Evolutionary conservation across 2,329 filamentous ascomycete genomes (phyloP).

Genomic region (Ceratocystis eucalypticola): DNA sequence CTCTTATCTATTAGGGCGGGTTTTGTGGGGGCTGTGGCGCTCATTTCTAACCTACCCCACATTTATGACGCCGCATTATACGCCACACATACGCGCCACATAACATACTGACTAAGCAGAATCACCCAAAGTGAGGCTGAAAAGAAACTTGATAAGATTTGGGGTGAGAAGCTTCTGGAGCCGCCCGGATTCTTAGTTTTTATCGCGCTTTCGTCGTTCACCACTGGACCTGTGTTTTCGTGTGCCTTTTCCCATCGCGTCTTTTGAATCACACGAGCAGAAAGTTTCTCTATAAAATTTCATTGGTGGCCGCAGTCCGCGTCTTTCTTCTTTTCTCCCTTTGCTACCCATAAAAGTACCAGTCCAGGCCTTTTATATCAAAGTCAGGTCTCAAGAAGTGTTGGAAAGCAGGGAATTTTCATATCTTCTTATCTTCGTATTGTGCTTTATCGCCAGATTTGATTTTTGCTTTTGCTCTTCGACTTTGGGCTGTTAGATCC

Average conservation of each 20-base stretch:
- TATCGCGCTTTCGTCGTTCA: slow-evolving; percentile 5
- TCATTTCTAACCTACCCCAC: not conserved
- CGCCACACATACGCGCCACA: not conserved
- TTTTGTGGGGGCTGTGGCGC: slow-evolving; percentile 11
- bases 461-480: not conserved
- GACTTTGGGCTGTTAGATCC: not conserved
- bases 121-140: slow-evolving; percentile 2
- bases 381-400: not conserved
- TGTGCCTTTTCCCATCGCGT: slow-evolving; percentile 6
- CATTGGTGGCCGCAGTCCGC: not conserved
- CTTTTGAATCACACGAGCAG: not conserved
- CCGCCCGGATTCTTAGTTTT: not conserved
- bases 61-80: not conserved
- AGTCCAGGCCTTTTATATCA: not conserved
- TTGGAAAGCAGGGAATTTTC: not conserved
- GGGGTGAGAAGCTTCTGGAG: slow-evolving; percentile 17
- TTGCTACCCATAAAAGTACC: not conserved
- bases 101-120: not conserved
- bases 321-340: not conserved
- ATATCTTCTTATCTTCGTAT: not conserved
- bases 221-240: no score
- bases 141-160: slow-evolving; percentile 4
- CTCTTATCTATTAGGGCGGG: slow-evolving; percentile 14
- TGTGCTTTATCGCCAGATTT: not conserved
- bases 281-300: not conserved